Evolutionary conservation across 1,284 basidiomycete species (phyloP), one percentile per base, ranked within the genome.

Genomic region (Mycosarcoma mackinlayi): DNA sequence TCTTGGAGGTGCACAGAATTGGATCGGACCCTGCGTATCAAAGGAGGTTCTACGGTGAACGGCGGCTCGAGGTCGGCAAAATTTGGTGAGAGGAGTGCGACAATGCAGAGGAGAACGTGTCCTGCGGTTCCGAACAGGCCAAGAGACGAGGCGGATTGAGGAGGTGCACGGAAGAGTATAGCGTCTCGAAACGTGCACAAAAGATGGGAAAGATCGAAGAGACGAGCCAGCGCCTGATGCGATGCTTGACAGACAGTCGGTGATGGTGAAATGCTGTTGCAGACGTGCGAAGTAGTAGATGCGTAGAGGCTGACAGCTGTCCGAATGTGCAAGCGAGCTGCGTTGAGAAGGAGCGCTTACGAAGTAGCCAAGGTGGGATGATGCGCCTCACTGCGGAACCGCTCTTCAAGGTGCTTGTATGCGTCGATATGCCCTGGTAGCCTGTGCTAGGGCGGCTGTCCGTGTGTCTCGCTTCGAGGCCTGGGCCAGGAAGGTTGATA

Each of bases 161-260:
- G 10, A 9, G 37, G 19, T 21, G 19, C 13, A 19, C 11, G 34
- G 34, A 16, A 16, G 7, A 16, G 16, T 16, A 6, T 10, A 14
- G 6, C 34, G 11, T 16, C 18, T 10, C 19, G 5, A 19, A 38
- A 8, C 24, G 13, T 11, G 23, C 23, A 27, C 16, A 16, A 21
- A 23, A 19, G n/a, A 37, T 30, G 40, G 57, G 45, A n/a, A n/a
- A n/a, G n/a, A n/a, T n/a, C n/a, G n/a, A n/a, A 28, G 27, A 28
- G 56, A 52, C 63, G 56, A 48, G 19, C 63, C 56, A 51, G 56
- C 56, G 62, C 62, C 62, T 31, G 19, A 45, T 50, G 46, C 27
- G 38, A 47, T 55, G 30, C 42, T 59, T 52, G 35, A 51, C 23
- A 51, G 56, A 38, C 19, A 42, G 27, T 19, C 38, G 31, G n/a